A percentile compares a stretch with the other conserved stretches of the same genome.
Conservation (phyloP, 2,329 filamentous ascomycete species). For the Phaeosphaeriaceae sp. region DNA sequence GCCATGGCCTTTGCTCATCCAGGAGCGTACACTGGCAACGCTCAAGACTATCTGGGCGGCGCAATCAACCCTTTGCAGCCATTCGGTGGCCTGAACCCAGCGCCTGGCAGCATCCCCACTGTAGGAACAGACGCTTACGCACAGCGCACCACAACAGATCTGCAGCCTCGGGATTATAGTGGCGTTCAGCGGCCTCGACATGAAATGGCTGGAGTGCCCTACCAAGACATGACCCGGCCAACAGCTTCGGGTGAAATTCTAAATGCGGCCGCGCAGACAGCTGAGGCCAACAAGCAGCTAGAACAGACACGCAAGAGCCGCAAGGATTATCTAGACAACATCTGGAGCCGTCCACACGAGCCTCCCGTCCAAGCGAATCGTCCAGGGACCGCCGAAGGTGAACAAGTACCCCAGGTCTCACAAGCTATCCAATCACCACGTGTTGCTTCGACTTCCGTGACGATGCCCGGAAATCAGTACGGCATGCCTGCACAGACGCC, state of each 20-base stretch:
- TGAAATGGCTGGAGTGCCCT: conserved; percentile 81
- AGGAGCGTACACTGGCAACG: conserved; percentile 39
- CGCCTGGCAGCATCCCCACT: conserved; percentile 75
- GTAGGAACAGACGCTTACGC: conserved; percentile 71
- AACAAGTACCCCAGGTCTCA: conserved; percentile 49
- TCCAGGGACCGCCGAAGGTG: conserved; percentile 47
- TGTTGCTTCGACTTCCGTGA: conserved; percentile 65
- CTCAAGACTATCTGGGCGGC: conserved; percentile 41
- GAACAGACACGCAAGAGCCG: conserved; percentile 82
- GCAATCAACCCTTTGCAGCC: conserved; percentile 42
- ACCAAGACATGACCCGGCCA: conserved; percentile 84
- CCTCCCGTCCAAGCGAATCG: conserved; percentile 64
- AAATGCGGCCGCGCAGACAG: conserved; percentile 84
- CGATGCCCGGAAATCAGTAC: conserved; percentile 63
- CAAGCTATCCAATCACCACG: conserved; percentile 58
- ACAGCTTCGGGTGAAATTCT: conserved; percentile 80
- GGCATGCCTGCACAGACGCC: conserved; percentile 64
- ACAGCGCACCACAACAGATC: conserved; percentile 76
- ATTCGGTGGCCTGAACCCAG: conserved; percentile 68
- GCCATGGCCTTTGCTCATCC: conserved; percentile 48
- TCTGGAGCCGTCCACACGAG: conserved; percentile 86
- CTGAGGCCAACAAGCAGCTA: conserved; percentile 87
- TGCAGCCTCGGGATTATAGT: conserved; percentile 80
- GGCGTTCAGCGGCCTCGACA: conserved; percentile 85
- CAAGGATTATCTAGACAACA: conserved; percentile 77